Percentiles rank a stretch among this genome's conserved stretches.
phyloP scores from a whole-genome alignment of 1,139 yeast species.

The Nakaseomyces delphensis region DNA sequence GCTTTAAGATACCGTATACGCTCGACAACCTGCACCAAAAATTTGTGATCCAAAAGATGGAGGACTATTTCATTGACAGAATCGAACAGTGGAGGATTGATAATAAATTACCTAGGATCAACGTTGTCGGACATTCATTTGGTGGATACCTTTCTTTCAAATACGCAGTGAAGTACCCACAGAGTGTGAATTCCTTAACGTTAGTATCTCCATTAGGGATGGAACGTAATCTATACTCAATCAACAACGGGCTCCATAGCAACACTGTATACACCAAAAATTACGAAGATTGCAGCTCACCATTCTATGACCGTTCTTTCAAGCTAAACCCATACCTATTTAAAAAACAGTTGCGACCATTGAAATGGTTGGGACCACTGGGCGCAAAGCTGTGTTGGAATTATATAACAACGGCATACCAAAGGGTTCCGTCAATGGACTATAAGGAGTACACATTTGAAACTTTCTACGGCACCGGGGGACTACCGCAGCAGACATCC shows the following conservation, averaged over 20 bases:
- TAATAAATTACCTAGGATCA: constrained; percentile 48
- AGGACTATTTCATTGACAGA: constrained; percentile 67
- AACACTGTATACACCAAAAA: constrained; percentile 15
- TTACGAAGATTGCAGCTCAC: constrained; percentile 19
- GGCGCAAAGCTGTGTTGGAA: constrained; percentile 47
- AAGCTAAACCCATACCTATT: constrained; percentile 24
- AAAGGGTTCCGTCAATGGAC: constrained; percentile 35
- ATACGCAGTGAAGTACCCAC: constrained; percentile 66
- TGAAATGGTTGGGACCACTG: constrained; percentile 46
- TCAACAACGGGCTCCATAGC: constrained; percentile 35
- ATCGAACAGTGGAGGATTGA: constrained; percentile 69
- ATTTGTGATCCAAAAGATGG: constrained; percentile 37
- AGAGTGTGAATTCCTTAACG: constrained; percentile 49
- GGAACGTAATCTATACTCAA: constrained; percentile 59
- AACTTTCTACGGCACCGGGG: constrained; percentile 13
- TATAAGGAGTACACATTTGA: constrained; percentile 22
- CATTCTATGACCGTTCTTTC: constrained; percentile 21
- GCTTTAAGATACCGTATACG: constrained; percentile 13
- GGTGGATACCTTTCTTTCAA: constrained; percentile 84
- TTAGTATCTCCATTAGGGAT: constrained; percentile 86
- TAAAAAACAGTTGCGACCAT: constrained; percentile 35
- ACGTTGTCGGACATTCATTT: constrained; percentile 77
- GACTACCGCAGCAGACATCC: constrained; percentile 22
- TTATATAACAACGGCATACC: constrained; percentile 51
- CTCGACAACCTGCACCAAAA: constrained; percentile 14